phyloP scores from a whole-genome alignment of 768 basidiomycete genomes.

The Leccinum pellstonianum region DNA sequence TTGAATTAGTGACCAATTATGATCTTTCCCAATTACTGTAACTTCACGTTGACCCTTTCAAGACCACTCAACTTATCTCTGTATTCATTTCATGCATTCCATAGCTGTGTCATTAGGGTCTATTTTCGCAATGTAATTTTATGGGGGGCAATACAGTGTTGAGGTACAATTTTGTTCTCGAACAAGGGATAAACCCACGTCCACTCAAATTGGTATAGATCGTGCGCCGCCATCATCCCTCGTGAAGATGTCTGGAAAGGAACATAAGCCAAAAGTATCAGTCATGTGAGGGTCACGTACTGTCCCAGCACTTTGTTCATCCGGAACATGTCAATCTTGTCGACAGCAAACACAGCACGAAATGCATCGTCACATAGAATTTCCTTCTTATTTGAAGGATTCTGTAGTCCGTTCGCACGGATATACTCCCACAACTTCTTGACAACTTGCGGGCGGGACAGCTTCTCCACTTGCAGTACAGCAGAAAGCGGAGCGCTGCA shows the following conservation, averaged over 20 bases:
- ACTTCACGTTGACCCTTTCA: neutral
- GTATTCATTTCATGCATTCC: neutral
- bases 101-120: constrained; percentile 1
- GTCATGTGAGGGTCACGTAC: constrained; percentile 38
- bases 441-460: constrained; percentile 88
- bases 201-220: constrained; percentile 3
- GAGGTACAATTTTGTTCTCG: constrained; percentile 12
- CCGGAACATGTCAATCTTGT: constrained; percentile 89
- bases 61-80: constrained; percentile 3
- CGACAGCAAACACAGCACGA: constrained; percentile 72
- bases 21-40: too few relatives aligned
- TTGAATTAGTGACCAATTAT: constrained; percentile 49
- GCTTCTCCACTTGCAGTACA: constrained; percentile 60
- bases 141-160: constrained; percentile 11
- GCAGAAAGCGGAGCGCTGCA: constrained; percentile 69
- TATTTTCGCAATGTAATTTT: constrained; percentile 10
- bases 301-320: constrained; percentile 91
- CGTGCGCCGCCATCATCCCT: constrained; percentile 14
- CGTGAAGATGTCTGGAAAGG: constrained; percentile 32
- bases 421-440: constrained; percentile 91
- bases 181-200: neutral
- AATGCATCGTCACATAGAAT: constrained; percentile 80
- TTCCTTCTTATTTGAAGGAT: constrained; percentile 78
- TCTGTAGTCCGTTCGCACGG: constrained; percentile 77
- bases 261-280: neutral